phyloP scores from a whole-genome alignment of 352 stramenopile genomes.

The Phytophthora meadii region DNA sequence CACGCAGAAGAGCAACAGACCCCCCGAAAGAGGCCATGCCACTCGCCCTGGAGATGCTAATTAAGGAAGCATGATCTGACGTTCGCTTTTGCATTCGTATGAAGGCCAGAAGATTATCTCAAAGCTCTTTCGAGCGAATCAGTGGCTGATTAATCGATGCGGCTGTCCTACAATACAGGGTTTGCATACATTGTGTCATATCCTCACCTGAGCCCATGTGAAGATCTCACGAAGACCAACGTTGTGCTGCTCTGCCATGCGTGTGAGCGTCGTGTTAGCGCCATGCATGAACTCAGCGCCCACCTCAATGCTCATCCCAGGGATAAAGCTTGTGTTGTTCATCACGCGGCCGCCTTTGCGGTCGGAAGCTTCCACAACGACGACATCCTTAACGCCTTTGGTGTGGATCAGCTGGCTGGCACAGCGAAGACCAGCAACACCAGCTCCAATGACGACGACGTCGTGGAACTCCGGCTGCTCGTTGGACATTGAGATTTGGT shows the following conservation, averaged over 20 bases:
- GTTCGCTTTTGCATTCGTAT: slow-evolving; percentile 88
- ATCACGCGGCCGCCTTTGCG: slow-evolving; percentile 76
- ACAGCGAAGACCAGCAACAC: slow-evolving; percentile 70
- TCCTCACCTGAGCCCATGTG: slow-evolving; percentile 82
- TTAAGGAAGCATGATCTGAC: slow-evolving; percentile 77
- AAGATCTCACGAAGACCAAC: slow-evolving; percentile 85
- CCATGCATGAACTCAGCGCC: slow-evolving; percentile 81
- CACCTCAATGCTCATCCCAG: slow-evolving; percentile 76
- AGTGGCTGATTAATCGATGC: slow-evolving; percentile 93
- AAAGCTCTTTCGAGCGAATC: slow-evolving; percentile 47
- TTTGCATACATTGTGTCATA: slow-evolving; percentile 2
- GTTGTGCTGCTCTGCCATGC: slow-evolving; percentile 64
- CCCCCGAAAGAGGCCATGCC: slow-evolving; percentile 13
- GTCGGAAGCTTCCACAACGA: slow-evolving; percentile 77
- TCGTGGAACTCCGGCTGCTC: slow-evolving; percentile 51
- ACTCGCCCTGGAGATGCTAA: slow-evolving; percentile 80
- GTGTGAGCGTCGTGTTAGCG: slow-evolving; percentile 79
- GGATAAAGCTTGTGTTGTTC: slow-evolving; percentile 66
- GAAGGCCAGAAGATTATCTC: slow-evolving; percentile 87
- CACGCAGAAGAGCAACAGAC: slow-evolving; percentile 43
- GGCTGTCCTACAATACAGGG: slow-evolving; percentile 2
- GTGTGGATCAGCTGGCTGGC: slow-evolving; percentile 64
- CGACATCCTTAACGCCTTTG: slow-evolving; percentile 65
- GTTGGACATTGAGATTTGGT: slow-evolving; percentile 14
- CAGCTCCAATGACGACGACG: slow-evolving; percentile 76